Evolutionary conservation across 1,284 basidiomycete genomes (phyloP), one percentile per base, ranked within the genome.

Genomic region (Sporisorium sorghi): DNA sequence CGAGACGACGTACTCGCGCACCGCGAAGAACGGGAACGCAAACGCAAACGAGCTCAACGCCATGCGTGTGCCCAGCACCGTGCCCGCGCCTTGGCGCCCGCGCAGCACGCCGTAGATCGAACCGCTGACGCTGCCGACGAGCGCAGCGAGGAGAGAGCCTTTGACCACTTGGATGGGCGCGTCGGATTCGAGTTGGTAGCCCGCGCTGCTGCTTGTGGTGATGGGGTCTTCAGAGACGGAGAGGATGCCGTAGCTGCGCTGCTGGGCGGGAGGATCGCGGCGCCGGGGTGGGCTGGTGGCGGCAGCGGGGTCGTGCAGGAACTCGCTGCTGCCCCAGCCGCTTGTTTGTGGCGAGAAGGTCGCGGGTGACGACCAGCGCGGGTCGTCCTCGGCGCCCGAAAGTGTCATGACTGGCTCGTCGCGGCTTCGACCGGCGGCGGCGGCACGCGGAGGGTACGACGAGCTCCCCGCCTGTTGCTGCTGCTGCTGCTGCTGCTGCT

Each of bases 21-120:
- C 60, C 5, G 73, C 73, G 32, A 76, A 76, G 61, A 76, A 76
- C 6, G 73, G 73, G 48, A 76, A 76, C 0, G 57, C 69, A 47
- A 76, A 69, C 1, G 65, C 69, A 33, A 76, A 76, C 1, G 61
- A 54, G 53, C 50, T 64, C 48, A 76, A 59, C 1, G 58, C 69
- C 64, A 66, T 76, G 7, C 69, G 28, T 15, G 55, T 61, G 14
- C 61, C 73, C 3, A 73, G 35, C 2, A 76, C 58, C 2, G 65
- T 72, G 1, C 65, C 69, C 23, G 65, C 73, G 4, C 73, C 73
- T 37, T 64, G 70, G 32, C 60, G 50, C 0, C 73, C 69, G n/a
- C 43, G 46, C 4, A 73, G 58, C 1, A 65, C 58, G 42, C 73
- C 73, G 39, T 72, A 76, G 37, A 66, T 61, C 21, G 73, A 72